Conservation (phyloP, 1,284 basidiomycete genomes). For the Apiotrichum siamense region DNA sequence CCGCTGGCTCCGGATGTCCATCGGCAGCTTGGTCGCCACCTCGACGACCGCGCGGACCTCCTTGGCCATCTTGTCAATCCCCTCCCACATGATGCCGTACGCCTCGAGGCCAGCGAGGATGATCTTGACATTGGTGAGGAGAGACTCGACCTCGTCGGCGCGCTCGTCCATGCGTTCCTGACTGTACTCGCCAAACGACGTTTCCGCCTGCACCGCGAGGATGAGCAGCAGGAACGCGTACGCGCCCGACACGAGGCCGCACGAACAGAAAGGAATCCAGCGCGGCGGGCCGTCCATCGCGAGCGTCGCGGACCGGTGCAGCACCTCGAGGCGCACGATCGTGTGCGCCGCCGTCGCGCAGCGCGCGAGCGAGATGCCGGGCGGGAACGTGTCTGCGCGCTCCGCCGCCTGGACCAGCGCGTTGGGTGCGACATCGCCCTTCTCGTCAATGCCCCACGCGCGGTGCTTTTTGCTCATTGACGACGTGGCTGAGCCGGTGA, state of each 20-base stretch:
- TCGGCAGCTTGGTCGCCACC: conserved; percentile 8
- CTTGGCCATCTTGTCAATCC: conserved; percentile 47
- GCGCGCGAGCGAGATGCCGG: conserved; percentile 44
- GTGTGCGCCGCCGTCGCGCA: conserved; percentile 47
- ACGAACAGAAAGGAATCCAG: conserved; percentile 48
- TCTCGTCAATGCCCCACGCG: conserved; percentile 46
- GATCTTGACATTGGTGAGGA: conserved; percentile 47
- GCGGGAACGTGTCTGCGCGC: conserved; percentile 37
- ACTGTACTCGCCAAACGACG: conserved; percentile 27
- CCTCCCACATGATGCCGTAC: conserved; percentile 48
- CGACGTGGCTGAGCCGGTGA: neutral
- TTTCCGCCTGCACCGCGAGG: conserved; percentile 45
- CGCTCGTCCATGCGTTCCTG: conserved; percentile 21
- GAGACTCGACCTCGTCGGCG: conserved; percentile 40
- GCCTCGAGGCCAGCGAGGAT: conserved; percentile 47
- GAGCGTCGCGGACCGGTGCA: conserved; percentile 45
- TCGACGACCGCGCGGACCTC: conserved; percentile 26
- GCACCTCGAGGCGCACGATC: conserved; percentile 45
- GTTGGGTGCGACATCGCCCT: conserved; percentile 19
- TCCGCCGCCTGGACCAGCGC: conserved; percentile 2
- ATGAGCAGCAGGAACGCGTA: conserved; percentile 47
- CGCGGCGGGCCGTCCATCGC: conserved; percentile 40
- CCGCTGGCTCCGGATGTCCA: conserved; percentile 14
- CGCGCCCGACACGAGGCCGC: conserved; percentile 45
- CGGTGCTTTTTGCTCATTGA: conserved; percentile 24